Conservation (phyloP, 148 eudicot genomes). For the Pouteria glomerata region DNA sequence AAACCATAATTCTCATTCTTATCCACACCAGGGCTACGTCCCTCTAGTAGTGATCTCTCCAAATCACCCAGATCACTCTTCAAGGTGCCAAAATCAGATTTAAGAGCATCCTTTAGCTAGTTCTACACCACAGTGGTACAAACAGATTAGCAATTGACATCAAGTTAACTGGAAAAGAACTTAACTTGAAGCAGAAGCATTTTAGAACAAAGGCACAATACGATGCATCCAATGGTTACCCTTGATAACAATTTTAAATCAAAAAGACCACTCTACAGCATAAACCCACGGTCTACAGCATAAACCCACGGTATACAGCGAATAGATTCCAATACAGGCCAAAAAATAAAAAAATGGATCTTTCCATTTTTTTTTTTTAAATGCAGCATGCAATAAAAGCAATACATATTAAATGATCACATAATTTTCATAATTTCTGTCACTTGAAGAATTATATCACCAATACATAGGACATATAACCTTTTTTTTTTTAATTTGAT, state of each 20-base stretch:
- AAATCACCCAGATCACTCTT: neutral
- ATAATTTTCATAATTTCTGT: neutral
- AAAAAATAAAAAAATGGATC: neutral
- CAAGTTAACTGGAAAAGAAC: neutral
- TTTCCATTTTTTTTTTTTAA: neutral
- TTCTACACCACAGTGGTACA: neutral
- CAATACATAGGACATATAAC: too few species aligned
- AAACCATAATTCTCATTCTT: neutral
- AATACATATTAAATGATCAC: neutral
- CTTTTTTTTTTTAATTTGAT: too few species aligned
- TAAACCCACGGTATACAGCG: neutral
- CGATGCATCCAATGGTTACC: neutral
- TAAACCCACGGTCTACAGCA: neutral
- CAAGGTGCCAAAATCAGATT: neutral
- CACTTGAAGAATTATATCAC: neutral
- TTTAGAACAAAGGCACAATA: neutral
- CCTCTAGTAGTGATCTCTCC: neutral
- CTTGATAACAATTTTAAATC: neutral
- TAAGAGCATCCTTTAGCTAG: neutral
- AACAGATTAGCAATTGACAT: neutral
- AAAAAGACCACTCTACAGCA: slow-evolving; percentile 1
- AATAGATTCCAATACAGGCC: neutral
- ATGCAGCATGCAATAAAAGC: neutral
- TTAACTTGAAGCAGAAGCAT: neutral
- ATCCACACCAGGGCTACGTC: neutral